Base-by-base conservation (phyloP, 2,329 filamentous ascomycete genomes). In the Diplodia intermedia region DNA sequence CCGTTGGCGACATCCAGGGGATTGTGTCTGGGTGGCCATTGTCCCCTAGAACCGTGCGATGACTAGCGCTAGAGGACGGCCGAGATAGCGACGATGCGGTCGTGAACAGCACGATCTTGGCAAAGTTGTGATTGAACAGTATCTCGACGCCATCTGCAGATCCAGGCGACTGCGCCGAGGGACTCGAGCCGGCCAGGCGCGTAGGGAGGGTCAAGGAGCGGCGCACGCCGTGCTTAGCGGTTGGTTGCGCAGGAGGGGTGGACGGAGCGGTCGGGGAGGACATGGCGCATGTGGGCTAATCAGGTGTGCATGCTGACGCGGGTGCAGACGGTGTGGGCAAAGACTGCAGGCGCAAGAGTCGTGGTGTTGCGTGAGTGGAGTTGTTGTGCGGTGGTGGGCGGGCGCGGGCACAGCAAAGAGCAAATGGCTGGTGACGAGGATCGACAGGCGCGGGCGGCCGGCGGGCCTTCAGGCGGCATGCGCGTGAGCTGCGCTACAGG, bases 1-100 rank as follows among this genome's bases (percentile, higher is more conserved):
- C 93, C 1, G 91, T 87, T n/a, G 88, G 85, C 2, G 91, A 91
- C 60, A 85, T 86, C 89, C 91, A 94, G 65, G 90, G 85, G 61
- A 95, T 81, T 0, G 89, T 88, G 70, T 90, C 89, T 29, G 87
- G 82, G 68, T 86, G 77, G 69, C 86, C 78, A 72, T 86, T 47
- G 69, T 73, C 68, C 49, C 65, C 73, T 75, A 70, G 75, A 75
- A 70, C 66, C 31, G 62, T 63, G 71, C 62, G 68, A 74, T 72
- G 72, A 65, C 72, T 77, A 56, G 72, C 71, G 69, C 74, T 74
- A 73, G 84, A 75, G 75, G 72, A 72, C 20, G 75, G 75, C 56
- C 78, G 72, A 9, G 77, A 73, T 15, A 74, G 68, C 26, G 72
- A 70, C 4, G 78, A 69, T 18, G 75, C 70, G 40, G 81, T 77